phyloP scores from a whole-genome alignment of 371 early-diverging fungal genomes.

The Basidiobolus meristosporus region DNA sequence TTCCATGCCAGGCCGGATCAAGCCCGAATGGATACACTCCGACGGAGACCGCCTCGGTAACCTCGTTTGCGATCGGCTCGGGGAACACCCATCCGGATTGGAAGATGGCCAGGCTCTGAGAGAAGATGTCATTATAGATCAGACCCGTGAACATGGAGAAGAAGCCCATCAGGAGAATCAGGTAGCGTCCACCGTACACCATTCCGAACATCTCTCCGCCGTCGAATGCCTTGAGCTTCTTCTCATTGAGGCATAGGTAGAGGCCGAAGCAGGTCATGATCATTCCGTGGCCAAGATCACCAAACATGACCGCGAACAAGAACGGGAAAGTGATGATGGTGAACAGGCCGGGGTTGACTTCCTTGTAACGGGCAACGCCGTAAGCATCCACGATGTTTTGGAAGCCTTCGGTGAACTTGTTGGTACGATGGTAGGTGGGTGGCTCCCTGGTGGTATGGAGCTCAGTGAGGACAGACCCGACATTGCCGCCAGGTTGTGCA shows the following conservation, averaged over 20 bases:
- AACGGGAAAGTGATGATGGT: constrained; percentile 97
- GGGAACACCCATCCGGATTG: constrained; percentile 59
- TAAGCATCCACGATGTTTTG: constrained; percentile 97
- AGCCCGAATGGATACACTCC: constrained; percentile 54
- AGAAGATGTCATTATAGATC: constrained; percentile 97
- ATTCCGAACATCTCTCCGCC: constrained; percentile 74
- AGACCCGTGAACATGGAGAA: constrained; percentile 96
- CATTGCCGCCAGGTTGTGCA: constrained; percentile 16
- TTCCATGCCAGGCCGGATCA: constrained; percentile 87
- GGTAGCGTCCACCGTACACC: constrained; percentile 93
- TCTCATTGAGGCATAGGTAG: constrained; percentile 70
- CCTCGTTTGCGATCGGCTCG: constrained; percentile 17
- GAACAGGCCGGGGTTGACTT: constrained; percentile 99
- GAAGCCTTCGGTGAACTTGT: constrained; percentile 92
- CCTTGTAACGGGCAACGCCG: constrained; percentile 96
- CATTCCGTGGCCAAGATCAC: constrained; percentile 97
- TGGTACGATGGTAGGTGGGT: constrained; percentile 92
- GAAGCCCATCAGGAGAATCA: constrained; percentile 90
- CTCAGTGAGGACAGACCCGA: constrained; percentile 72
- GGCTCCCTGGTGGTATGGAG: constrained; percentile 66
- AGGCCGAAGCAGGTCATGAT: constrained; percentile 59
- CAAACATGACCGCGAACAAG: constrained; percentile 99
- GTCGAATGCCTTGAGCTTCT: constrained; percentile 42
- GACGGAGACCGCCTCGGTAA: constrained; percentile 17
- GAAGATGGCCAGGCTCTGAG: constrained; percentile 58